These are phyloP conservation scores for Aspergillus jensenii DNA, from an alignment of 2,329 filamentous ascomycete genomes.

Conservation along the genomic window DNA sequence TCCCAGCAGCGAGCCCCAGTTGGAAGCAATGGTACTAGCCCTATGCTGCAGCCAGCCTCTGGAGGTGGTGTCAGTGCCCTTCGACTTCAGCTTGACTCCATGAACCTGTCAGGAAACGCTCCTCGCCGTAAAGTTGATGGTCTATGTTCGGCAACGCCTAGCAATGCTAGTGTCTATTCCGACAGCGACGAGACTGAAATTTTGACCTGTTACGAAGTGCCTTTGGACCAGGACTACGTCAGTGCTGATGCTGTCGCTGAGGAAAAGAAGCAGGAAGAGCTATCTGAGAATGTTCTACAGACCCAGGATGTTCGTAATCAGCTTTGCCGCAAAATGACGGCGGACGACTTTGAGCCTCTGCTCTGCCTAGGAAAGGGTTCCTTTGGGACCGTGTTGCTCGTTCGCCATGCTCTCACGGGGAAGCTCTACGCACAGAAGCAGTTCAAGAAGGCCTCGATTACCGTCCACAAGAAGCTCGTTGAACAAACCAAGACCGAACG, in stretches of 20 bases:
- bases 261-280: constrained; percentile 20
- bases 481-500: constrained; percentile 98
- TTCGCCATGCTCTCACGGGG: constrained; percentile 84
- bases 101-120: constrained; percentile 65
- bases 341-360: constrained; percentile 84
- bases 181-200: constrained; percentile 67
- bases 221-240: constrained; percentile 79
- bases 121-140: constrained; percentile 50
- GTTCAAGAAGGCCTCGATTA: constrained; percentile 93
- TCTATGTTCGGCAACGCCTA: constrained; percentile 46
- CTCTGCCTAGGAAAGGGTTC: constrained; percentile 94
- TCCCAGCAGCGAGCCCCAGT: constrained; percentile 28
- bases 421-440: constrained; percentile 96
- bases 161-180: constrained; percentile 61
- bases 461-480: constrained; percentile 91
- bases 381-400: constrained; percentile 90
- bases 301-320: constrained; percentile 55
- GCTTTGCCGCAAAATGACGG: constrained; percentile 77
- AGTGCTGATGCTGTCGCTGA: constrained; percentile 55
- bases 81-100: constrained; percentile 75
- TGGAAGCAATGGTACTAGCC: constrained; percentile 40
- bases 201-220: constrained; percentile 82
- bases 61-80: constrained; percentile 76
- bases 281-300: constrained; percentile 47
- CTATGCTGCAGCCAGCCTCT: constrained; percentile 51